Evolutionary conservation across 1,284 basidiomycete species (phyloP), one percentile per base, ranked within the genome.

Genomic region (Naganishia sp.): DNA sequence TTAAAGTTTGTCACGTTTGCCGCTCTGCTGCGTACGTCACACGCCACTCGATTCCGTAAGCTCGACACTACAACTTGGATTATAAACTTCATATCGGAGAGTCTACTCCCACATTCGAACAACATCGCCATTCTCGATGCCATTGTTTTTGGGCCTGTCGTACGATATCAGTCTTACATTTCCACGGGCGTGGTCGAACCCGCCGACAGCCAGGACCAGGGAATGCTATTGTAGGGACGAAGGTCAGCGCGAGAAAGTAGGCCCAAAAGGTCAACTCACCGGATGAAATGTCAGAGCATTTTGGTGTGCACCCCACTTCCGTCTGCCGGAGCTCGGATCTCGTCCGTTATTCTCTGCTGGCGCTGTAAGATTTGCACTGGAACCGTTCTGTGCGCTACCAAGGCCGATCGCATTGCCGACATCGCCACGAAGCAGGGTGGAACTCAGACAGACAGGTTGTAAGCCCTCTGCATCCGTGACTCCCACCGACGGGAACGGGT

Each of bases 201-300:
- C 78, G 15, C 75, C 75, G 2, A 76, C 78, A 13, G 78, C 79
- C 49, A 80, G 68, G 42, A 80, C 72, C 73, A 79, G 76, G 63
- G 78, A 76, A 67, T 73, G 69, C 76, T 78, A 0, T 9, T 6
- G 13, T 5, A 6, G 13, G 35, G 1, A 39, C 35, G 35, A 39
- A 10, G 7, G 2, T 39, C 7, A 39, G 35, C 35, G 2, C 13
- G 3, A 28, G 28, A 28, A 39, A 39, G 54, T 51, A 66, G 1
- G 23, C 7, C 31, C 9, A 23, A 47, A n/a, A 25, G 2, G 17
- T n/a, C 18, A 31, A 74, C 77, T 69, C 63, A 78, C 77, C 28
- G 80, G 80, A 70, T 81, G 80, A 73, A 80, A 81, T 15, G 77
- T 72, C 61, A 81, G 64, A 28, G 74, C 74, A 5, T 77, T 67